These are phyloP conservation scores for Tuber borchii DNA, from an alignment of 495 filamentous ascomycete genomes.

Conservation along the genomic window DNA sequence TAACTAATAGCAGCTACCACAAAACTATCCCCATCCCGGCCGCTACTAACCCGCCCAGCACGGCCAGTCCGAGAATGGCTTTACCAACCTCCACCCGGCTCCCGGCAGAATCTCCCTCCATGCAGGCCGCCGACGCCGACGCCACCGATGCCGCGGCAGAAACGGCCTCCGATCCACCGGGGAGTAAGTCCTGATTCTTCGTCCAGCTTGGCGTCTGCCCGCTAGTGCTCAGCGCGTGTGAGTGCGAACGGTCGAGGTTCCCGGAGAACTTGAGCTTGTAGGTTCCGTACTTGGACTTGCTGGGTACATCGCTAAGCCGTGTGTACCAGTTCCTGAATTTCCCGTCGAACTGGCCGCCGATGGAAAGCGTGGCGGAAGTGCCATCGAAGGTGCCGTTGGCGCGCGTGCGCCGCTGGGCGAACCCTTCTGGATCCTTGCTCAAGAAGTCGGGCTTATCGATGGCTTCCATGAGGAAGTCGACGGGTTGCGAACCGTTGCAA, in stretches of 20 bases:
- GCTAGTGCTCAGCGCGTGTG: constrained; percentile 16
- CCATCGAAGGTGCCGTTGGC: constrained; percentile 19
- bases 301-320: neutral
- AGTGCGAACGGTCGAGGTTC: constrained; percentile 4
- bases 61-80: neutral
- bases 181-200: neutral
- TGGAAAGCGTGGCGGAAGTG: constrained; percentile 2
- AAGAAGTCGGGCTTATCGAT: neutral
- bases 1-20: neutral
- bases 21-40: constrained; percentile 2
- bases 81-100: neutral
- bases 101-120: neutral
- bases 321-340: constrained; percentile 6
- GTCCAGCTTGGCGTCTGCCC: constrained; percentile 11
- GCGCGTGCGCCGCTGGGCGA: constrained; percentile 5
- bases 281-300: constrained; percentile 6
- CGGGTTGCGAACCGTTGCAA: constrained; percentile 10
- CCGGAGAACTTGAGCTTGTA: constrained; percentile 21
- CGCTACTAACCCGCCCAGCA: neutral
- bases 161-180: neutral
- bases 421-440: constrained; percentile 4
- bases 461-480: constrained; percentile 12
- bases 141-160: no score
- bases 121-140: neutral
- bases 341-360: constrained; percentile 7